Evolutionary conservation across 2,329 filamentous ascomycete species (phyloP).

Genomic region (Venturia oleaginea): DNA sequence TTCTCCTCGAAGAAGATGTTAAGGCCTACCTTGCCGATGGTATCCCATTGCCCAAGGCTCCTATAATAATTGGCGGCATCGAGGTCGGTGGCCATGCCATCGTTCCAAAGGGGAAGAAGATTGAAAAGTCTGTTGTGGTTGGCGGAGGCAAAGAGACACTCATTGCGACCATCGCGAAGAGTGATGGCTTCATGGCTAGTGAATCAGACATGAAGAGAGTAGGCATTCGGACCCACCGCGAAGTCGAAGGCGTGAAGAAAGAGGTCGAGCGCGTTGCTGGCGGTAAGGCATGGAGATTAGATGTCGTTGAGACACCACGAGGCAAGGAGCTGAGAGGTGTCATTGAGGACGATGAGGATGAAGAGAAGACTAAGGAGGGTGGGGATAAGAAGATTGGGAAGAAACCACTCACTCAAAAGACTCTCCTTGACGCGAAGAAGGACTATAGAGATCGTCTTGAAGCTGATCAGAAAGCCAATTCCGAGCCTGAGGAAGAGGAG

Average conservation of each 20-base stretch:
- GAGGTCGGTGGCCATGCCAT: constrained; percentile 50
- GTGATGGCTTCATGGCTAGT: constrained; percentile 54
- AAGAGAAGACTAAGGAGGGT: constrained; percentile 23
- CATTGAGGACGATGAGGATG: constrained; percentile 32
- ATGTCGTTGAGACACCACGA: constrained; percentile 62
- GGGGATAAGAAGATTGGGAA: constrained; percentile 24
- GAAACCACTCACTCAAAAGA: constrained; percentile 18
- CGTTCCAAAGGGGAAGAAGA: constrained; percentile 44
- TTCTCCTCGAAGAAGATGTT: constrained; percentile 21
- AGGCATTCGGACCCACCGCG: constrained; percentile 51
- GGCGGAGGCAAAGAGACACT: constrained; percentile 45
- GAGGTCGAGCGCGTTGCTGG: constrained; percentile 61
- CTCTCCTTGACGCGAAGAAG: constrained; percentile 41
- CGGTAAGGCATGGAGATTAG: constrained; percentile 68
- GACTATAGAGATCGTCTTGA: constrained; percentile 18
- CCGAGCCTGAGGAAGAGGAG: constrained; percentile 15
- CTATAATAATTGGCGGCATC: constrained; percentile 45
- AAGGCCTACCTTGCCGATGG: constrained; percentile 21
- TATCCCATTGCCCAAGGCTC: constrained; percentile 10
- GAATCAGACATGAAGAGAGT: constrained; percentile 60
- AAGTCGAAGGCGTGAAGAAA: constrained; percentile 60
- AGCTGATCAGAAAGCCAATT: neutral
- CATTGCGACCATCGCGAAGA: constrained; percentile 43
- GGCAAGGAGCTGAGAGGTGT: constrained; percentile 61
- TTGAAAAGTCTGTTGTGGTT: constrained; percentile 44